Evolutionary conservation across 352 stramenopile genomes (phyloP).

Genomic region (Phytophthora litchii): DNA sequence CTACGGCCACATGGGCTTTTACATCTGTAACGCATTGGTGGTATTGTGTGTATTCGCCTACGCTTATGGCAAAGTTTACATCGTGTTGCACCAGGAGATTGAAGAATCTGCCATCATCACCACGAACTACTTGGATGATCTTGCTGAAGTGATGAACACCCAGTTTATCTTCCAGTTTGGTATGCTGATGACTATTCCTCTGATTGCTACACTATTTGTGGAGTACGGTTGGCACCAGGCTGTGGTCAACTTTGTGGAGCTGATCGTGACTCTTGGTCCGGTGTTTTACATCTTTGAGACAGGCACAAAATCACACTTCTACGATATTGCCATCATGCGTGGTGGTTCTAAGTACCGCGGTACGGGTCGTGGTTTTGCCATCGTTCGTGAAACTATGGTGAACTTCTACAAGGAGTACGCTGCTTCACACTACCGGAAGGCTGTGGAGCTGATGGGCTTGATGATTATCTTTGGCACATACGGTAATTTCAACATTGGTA

Average conservation of each 20-base stretch:
- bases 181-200: conserved; percentile 88
- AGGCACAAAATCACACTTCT: conserved; percentile 86
- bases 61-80: conserved; percentile 87
- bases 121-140: conserved; percentile 70
- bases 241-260: conserved; percentile 80
- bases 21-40: conserved; percentile 85
- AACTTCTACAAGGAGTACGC: conserved; percentile 90
- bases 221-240: conserved; percentile 86
- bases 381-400: conserved; percentile 83
- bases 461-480: conserved; percentile 86
- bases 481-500: conserved; percentile 82
- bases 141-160: conserved; percentile 82
- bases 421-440: conserved; percentile 83
- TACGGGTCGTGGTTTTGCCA: conserved; percentile 85
- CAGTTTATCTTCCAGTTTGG: conserved; percentile 91
- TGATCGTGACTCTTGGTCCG: conserved; percentile 81
- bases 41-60: conserved; percentile 86
- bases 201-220: conserved; percentile 85
- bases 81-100: conserved; percentile 76
- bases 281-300: conserved; percentile 91
- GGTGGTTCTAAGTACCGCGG: conserved; percentile 87
- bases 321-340: conserved; percentile 86
- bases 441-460: conserved; percentile 75
- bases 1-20: conserved; percentile 90
- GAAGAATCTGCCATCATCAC: conserved; percentile 79